These are phyloP conservation scores for Talaromyces ruber DNA, from an alignment of 495 filamentous ascomycete genomes.

Conservation along the genomic window DNA sequence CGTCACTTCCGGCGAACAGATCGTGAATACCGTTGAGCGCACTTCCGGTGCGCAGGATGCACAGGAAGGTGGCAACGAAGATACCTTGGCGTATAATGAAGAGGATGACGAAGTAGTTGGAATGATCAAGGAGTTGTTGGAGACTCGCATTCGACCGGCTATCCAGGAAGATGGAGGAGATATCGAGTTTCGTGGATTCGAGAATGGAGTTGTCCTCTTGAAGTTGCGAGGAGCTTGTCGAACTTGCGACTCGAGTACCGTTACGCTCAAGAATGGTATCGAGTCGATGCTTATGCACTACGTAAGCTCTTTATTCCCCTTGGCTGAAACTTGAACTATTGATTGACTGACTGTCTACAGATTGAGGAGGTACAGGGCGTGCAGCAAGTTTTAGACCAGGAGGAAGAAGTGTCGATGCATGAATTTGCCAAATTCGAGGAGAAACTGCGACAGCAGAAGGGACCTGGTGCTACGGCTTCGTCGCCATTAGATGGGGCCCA, in stretches of 20 bases:
- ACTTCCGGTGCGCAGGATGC: slow-evolving; percentile 43
- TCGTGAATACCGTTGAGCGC: slow-evolving; percentile 66
- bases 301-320: slow-evolving; percentile 27
- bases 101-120: slow-evolving; percentile 87
- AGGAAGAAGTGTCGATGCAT: slow-evolving; percentile 80
- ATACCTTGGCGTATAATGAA: slow-evolving; percentile 71
- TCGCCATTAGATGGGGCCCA: slow-evolving; percentile 56
- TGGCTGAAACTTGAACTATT: neutral
- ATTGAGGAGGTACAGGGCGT: slow-evolving; percentile 96
- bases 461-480: slow-evolving; percentile 43
- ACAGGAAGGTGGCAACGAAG: slow-evolving; percentile 46
- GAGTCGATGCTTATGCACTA: slow-evolving; percentile 95
- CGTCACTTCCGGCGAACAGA: slow-evolving; percentile 69
- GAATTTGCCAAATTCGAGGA: slow-evolving; percentile 97
- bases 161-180: slow-evolving; percentile 98
- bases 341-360: slow-evolving; percentile 29
- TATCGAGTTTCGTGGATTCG: slow-evolving; percentile 87
- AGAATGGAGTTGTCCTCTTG: slow-evolving; percentile 73
- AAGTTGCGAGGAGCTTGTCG: slow-evolving; percentile 90
- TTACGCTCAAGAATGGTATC: slow-evolving; percentile 93
- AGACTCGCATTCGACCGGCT: slow-evolving; percentile 86
- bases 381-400: slow-evolving; percentile 80
- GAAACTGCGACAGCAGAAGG: slow-evolving; percentile 75
- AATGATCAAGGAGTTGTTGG: slow-evolving; percentile 98
- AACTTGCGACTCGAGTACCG: slow-evolving; percentile 92